A percentile compares a stretch with the other conserved stretches of the same genome.
Evolutionary conservation across 177 flowering plant species (phyloP).

Genomic region (Vitis hybrid): DNA sequence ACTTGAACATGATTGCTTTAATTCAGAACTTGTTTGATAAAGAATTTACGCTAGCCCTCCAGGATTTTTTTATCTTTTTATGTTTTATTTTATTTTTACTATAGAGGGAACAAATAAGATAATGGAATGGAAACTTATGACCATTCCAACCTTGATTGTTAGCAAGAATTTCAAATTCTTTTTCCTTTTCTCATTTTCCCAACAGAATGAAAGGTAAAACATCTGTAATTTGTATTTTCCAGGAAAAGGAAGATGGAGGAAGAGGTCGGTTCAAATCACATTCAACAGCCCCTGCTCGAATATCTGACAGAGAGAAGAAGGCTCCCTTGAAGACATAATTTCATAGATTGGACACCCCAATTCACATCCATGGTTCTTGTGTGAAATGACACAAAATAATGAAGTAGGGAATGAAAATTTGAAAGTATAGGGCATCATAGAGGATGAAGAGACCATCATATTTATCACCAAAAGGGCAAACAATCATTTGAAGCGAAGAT

Average conservation of each 20-base stretch:
- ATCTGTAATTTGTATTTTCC: slow-evolving; percentile 20
- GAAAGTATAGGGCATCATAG: too few species aligned
- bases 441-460: too few species aligned
- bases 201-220: neutral
- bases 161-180: neutral
- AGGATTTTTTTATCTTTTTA: neutral
- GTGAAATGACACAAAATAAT: neutral
- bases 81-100: neutral
- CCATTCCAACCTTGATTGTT: neutral
- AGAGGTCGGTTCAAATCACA: slow-evolving; percentile 98
- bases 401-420: too few species aligned
- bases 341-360: neutral
- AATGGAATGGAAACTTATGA: neutral
- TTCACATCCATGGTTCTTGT: neutral
- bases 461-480: too few species aligned
- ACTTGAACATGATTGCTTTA: neutral
- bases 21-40: neutral
- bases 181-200: neutral
- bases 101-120: neutral
- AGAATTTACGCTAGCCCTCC: too few species aligned
- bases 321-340: slow-evolving; percentile 82
- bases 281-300: slow-evolving; percentile 81
- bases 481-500: too few species aligned
- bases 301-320: slow-evolving; percentile 95
- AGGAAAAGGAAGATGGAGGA: slow-evolving; percentile 92